Conservation (phyloP, 495 filamentous ascomycete species). For the Chlorociboria aeruginascens region DNA sequence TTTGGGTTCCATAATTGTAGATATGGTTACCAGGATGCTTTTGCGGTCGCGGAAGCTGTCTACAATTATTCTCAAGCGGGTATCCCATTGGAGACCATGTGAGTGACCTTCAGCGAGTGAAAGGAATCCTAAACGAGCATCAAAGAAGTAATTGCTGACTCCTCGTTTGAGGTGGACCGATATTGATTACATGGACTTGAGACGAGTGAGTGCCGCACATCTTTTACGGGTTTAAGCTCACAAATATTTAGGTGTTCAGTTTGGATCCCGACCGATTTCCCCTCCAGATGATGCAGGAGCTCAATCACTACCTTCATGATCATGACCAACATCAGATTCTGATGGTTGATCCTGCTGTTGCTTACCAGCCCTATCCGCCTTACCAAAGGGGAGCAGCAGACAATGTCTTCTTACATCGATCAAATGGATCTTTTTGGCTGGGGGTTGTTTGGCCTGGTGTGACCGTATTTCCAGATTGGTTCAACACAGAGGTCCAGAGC, state of each 20-base stretch:
- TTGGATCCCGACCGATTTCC: constrained; percentile 65
- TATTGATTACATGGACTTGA: constrained; percentile 65
- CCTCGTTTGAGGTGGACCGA: too few relatives aligned
- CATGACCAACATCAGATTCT: constrained; percentile 71
- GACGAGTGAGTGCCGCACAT: constrained; percentile 27
- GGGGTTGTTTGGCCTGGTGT: constrained; percentile 83
- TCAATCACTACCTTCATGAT: constrained; percentile 60
- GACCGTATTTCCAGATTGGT: constrained; percentile 79
- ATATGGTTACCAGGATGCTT: constrained; percentile 70
- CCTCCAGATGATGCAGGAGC: constrained; percentile 48
- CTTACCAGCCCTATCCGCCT: constrained; percentile 46
- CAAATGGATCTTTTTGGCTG: constrained; percentile 55
- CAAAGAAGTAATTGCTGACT: too few relatives aligned
- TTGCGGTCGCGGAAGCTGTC: constrained; percentile 66
- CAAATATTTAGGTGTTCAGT: constrained; percentile 45
- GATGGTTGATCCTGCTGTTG: constrained; percentile 82
- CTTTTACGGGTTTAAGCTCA: neutral
- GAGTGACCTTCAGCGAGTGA: too few relatives aligned
- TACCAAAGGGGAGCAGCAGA: constrained; percentile 50
- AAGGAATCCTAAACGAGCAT: too few relatives aligned
- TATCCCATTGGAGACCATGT: constrained; percentile 82
- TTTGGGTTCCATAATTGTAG: constrained; percentile 78
- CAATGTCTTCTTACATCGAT: constrained; percentile 52
- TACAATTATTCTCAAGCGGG: constrained; percentile 63
- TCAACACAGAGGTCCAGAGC: constrained; percentile 46